Evolutionary conservation across 208 protist species (phyloP).

Genomic region (Leptomonas pyrrhocoris): DNA sequence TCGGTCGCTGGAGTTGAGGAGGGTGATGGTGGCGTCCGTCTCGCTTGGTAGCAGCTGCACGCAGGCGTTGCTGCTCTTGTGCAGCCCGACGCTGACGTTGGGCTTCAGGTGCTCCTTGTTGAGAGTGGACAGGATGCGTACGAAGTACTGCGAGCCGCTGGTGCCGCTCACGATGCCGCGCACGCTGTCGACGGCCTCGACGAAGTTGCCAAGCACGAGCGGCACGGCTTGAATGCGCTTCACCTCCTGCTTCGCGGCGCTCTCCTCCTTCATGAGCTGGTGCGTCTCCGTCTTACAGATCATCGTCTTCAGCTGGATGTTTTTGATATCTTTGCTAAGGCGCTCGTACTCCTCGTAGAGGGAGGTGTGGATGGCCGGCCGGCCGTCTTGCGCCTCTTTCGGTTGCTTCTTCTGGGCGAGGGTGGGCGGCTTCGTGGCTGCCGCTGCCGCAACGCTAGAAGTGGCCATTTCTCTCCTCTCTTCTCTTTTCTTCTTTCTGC

Average conservation of each 20-base stretch:
- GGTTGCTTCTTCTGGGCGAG: constrained; percentile 11
- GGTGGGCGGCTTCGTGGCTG: constrained; percentile 22
- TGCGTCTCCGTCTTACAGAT: constrained; percentile 91
- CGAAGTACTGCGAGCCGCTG: constrained; percentile 98
- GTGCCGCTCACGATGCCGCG: constrained; percentile 96
- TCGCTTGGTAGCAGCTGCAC: constrained; percentile 98
- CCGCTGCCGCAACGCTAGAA: constrained; percentile 6
- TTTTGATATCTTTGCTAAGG: constrained; percentile 64
- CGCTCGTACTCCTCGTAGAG: constrained; percentile 88
- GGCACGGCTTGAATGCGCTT: constrained; percentile 99
- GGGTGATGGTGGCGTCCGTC: constrained; percentile 97
- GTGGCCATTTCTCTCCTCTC: background rate
- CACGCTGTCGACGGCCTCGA: constrained; percentile 99
- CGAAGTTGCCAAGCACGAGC: constrained; percentile 99
- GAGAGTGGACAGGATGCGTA: constrained; percentile 97
- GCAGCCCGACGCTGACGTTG: constrained; percentile 98
- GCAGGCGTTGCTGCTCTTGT: constrained; percentile 98
- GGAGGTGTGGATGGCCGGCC: constrained; percentile 16
- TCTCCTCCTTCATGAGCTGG: constrained; percentile 89
- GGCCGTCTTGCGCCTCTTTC: constrained; percentile 9
- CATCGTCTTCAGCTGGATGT: constrained; percentile 89
- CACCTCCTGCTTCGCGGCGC: constrained; percentile 93
- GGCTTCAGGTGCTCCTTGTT: constrained; percentile 99
- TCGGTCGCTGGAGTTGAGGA: constrained; percentile 92
- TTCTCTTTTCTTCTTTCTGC: background rate